phyloP scores from a whole-genome alignment of 2,329 filamentous ascomycete genomes.

The Ophiocordyceps robertsii region DNA sequence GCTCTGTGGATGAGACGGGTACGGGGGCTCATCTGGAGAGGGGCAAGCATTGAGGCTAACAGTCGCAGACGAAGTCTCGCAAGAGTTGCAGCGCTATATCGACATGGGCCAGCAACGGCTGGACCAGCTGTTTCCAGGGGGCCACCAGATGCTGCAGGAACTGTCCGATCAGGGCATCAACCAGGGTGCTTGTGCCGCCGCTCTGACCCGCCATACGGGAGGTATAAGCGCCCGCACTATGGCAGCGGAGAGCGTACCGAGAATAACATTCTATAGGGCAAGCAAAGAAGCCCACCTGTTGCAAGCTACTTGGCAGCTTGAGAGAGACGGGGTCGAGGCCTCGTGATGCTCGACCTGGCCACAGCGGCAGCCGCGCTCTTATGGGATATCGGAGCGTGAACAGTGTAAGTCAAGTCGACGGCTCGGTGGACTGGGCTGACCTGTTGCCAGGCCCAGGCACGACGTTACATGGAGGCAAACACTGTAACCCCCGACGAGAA shows the following conservation, averaged over 20 bases:
- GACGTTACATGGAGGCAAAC: too few species aligned
- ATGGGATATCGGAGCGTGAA: too few species aligned
- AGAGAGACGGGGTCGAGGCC: too few species aligned
- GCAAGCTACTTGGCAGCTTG: background rate
- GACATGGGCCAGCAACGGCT: background rate
- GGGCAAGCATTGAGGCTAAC: background rate
- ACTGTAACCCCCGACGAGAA: too few species aligned
- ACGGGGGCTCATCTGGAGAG: too few species aligned
- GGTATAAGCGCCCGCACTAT: background rate
- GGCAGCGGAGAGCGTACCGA: too few species aligned
- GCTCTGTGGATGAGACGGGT: too few species aligned
- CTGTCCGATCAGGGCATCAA: background rate
- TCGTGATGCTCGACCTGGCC: too few species aligned
- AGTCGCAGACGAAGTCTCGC: background rate
- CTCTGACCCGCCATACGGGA: background rate
- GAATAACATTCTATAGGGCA: background rate
- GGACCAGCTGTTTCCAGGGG: background rate
- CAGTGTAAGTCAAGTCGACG: too few species aligned
- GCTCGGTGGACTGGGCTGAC: too few species aligned
- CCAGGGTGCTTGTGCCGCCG: background rate
- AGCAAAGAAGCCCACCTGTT: background rate
- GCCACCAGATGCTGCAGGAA: background rate
- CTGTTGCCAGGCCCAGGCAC: too few species aligned
- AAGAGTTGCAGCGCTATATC: background rate
- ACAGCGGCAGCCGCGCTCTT: too few species aligned